phyloP scores from a whole-genome alignment of 352 stramenopile genomes.

The Stramenopiles sp. region DNA sequence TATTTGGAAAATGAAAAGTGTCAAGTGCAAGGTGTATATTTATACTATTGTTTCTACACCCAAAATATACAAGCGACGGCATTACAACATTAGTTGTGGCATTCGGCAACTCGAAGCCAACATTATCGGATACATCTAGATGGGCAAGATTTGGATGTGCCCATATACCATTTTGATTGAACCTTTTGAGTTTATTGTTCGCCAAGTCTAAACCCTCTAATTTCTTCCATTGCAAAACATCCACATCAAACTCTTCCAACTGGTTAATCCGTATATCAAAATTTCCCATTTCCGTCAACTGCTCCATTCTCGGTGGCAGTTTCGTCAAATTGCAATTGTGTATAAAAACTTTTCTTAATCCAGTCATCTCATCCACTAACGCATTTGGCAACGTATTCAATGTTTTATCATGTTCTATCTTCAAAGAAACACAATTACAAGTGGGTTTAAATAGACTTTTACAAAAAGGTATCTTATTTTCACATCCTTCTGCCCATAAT shows the following conservation, averaged over 20 bases:
- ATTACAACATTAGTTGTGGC: neutral
- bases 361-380: neutral
- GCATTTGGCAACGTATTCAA: neutral
- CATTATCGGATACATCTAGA: neutral
- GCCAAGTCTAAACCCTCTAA: neutral
- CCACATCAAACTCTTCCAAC: neutral
- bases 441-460: neutral
- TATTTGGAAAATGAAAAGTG: neutral
- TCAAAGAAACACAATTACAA: neutral
- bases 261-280: neutral
- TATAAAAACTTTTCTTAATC: neutral
- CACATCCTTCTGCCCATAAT: neutral
- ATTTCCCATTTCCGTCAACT: neutral
- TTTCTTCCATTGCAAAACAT: constrained; percentile 2
- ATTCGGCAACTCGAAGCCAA: neutral
- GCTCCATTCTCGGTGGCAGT: neutral
- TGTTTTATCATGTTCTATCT: constrained; percentile 11
- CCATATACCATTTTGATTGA: neutral
- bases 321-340: neutral
- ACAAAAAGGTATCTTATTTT: neutral
- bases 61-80: neutral
- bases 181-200: neutral
- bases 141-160: neutral
- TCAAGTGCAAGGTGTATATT: neutral
- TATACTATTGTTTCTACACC: constrained; percentile 3